Evolutionary conservation across 352 stramenopile genomes (phyloP).

Genomic region (Phytophthora melonis): DNA sequence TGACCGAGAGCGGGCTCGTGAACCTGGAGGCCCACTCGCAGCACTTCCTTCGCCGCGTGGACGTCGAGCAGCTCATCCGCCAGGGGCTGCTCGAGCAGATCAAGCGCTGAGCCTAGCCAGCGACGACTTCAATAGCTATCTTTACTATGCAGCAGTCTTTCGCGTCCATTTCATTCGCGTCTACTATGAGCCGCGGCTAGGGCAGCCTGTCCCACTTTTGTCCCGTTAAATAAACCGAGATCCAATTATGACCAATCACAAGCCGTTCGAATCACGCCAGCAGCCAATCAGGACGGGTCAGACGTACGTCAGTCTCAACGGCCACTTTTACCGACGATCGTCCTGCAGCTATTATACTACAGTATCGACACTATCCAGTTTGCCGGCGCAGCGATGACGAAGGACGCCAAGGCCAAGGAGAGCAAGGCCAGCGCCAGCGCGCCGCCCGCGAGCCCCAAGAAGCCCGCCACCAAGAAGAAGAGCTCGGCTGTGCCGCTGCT

Average conservation of each 20-base stretch:
- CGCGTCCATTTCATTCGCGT: constrained; percentile 28
- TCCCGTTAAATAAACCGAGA: not conserved
- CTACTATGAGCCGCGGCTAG: constrained; percentile 16
- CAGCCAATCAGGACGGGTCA: constrained; percentile 29
- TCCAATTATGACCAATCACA: constrained; percentile 29
- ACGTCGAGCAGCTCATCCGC: constrained; percentile 87
- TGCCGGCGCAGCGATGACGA: constrained; percentile 18
- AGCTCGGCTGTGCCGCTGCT: constrained; percentile 26
- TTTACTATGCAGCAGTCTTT: constrained; percentile 29
- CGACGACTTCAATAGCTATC: constrained; percentile 14
- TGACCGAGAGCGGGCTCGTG: constrained; percentile 91
- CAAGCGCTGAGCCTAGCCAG: constrained; percentile 52
- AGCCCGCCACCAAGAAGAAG: constrained; percentile 23
- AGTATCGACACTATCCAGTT: constrained; percentile 16
- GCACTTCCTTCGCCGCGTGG: constrained; percentile 88
- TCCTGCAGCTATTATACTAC: not conserved
- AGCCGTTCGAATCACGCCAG: not conserved
- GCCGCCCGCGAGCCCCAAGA: constrained; percentile 19
- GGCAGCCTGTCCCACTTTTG: constrained; percentile 13
- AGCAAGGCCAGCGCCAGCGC: not conserved
- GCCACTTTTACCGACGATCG: not conserved
- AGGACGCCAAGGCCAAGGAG: constrained; percentile 16
- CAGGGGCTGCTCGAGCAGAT: constrained; percentile 89
- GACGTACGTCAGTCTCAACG: constrained; percentile 23
- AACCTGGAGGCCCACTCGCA: constrained; percentile 90